phyloP scores from a whole-genome alignment of 1,284 basidiomycete genomes.

The Malassezia yamatoensis region DNA sequence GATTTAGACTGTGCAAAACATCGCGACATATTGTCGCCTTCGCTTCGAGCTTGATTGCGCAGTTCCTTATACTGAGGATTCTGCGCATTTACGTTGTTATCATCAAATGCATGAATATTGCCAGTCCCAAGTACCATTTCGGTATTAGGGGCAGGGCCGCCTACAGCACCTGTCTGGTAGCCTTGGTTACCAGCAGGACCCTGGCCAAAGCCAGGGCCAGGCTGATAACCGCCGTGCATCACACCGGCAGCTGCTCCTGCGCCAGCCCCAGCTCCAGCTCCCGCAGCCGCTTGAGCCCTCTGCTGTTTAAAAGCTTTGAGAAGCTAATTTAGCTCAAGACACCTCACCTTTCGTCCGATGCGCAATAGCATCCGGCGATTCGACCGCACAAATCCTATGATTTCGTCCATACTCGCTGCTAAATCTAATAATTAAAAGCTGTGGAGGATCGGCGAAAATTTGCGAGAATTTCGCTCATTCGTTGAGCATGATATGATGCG shows the following conservation, averaged over 20 bases:
- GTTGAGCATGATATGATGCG: too few species aligned
- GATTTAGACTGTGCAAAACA: conserved; percentile 41
- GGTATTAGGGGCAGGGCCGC: conserved; percentile 8
- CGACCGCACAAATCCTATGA: not conserved
- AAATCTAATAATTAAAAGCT: too few species aligned
- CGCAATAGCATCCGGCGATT: not conserved
- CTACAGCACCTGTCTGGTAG: not conserved
- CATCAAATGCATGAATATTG: conserved; percentile 18
- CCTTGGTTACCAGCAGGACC: not conserved
- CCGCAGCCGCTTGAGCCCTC: not conserved
- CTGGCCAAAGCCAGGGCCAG: not conserved
- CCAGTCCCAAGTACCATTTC: conserved; percentile 12
- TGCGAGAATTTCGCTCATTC: too few species aligned
- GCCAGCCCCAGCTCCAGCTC: conserved; percentile 2
- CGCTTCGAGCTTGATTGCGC: conserved; percentile 35
- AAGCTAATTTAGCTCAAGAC: not conserved
- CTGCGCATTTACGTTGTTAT: conserved; percentile 43
- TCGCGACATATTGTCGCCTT: conserved; percentile 42
- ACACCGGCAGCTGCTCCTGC: not conserved
- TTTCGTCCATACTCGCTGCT: not conserved
- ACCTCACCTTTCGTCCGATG: not conserved
- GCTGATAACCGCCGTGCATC: too few species aligned
- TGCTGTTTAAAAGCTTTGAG: not conserved
- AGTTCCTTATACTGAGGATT: conserved; percentile 40
- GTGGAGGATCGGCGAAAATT: too few species aligned